Evolutionary conservation across 768 basidiomycete genomes (phyloP).

Genomic region (Daedaleopsis nitida): DNA sequence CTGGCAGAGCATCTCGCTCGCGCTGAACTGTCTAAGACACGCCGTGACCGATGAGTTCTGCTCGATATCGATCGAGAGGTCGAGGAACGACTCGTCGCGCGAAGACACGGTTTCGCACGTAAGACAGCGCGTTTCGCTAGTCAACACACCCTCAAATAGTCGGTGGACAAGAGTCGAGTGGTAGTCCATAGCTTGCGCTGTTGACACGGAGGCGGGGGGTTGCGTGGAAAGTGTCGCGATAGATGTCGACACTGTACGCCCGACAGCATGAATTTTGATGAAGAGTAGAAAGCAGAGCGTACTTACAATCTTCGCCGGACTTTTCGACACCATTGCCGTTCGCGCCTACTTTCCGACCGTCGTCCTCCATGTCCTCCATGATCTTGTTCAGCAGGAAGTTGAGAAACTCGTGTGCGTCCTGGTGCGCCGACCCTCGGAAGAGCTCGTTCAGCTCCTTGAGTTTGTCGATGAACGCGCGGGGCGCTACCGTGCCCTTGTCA

Average conservation of each 20-base stretch:
- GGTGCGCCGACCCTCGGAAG: slow-evolving; percentile 91
- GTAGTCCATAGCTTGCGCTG: slow-evolving; percentile 28
- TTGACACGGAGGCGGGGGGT: slow-evolving; percentile 48
- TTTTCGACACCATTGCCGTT: slow-evolving; percentile 3
- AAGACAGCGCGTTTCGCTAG: slow-evolving; percentile 96
- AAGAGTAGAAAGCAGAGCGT: neutral
- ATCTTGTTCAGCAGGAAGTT: slow-evolving; percentile 93
- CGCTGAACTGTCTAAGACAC: slow-evolving; percentile 94
- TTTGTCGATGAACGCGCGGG: slow-evolving; percentile 90
- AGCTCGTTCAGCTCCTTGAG: slow-evolving; percentile 90
- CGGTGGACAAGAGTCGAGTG: slow-evolving; percentile 81
- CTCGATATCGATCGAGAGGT: slow-evolving; percentile 99
- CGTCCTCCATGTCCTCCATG: slow-evolving; percentile 88
- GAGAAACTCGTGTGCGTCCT: slow-evolving; percentile 98
- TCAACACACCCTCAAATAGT: slow-evolving; percentile 90
- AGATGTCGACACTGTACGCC: slow-evolving; percentile 60
- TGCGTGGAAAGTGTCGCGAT: slow-evolving; percentile 53
- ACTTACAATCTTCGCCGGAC: slow-evolving; percentile 69
- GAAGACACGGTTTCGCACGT: slow-evolving; percentile 95
- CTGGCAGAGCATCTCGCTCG: slow-evolving; percentile 97
- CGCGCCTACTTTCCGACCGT: slow-evolving; percentile 34
- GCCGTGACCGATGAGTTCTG: slow-evolving; percentile 97
- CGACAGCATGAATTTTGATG: slow-evolving; percentile 6
- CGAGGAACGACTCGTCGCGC: slow-evolving; percentile 94
- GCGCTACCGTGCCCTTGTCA: slow-evolving; percentile 84